Percentiles rank a stretch among this genome's conserved stretches.
These are phyloP conservation scores for Mortierella sp. DNA, from an alignment of 371 early-diverging fungal genomes.

Conservation along the genomic window DNA sequence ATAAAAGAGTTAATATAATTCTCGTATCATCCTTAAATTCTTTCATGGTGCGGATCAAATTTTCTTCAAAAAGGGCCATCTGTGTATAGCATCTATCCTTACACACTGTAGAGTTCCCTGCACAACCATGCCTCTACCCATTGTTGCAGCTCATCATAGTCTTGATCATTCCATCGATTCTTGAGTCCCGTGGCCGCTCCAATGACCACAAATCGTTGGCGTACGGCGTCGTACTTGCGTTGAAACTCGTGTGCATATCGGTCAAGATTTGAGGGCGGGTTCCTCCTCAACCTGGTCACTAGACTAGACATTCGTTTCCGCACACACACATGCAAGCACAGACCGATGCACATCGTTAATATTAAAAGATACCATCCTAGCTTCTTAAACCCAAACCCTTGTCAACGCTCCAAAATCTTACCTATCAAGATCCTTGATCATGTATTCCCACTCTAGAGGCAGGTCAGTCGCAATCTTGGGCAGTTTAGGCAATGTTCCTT, in stretches of 20 bases:
- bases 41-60: background rate
- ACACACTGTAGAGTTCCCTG: slow-evolving; percentile 26
- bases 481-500: slow-evolving; percentile 23
- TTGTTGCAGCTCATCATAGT: slow-evolving; percentile 40
- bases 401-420: too few species aligned
- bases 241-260: slow-evolving; percentile 44
- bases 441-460: slow-evolving; percentile 42
- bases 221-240: slow-evolving; percentile 43
- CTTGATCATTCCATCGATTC: slow-evolving; percentile 37
- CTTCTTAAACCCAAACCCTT: too few species aligned
- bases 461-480: slow-evolving; percentile 43
- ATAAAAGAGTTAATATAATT: background rate
- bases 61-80: too few species aligned
- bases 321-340: too few species aligned
- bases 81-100: background rate
- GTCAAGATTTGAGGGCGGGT: slow-evolving; percentile 17
- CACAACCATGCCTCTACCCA: slow-evolving; percentile 51
- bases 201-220: slow-evolving; percentile 34
- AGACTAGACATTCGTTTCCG: background rate
- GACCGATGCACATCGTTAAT: too few species aligned
- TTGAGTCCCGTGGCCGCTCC: slow-evolving; percentile 35
- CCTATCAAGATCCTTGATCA: slow-evolving; percentile 37
- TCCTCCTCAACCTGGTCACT: slow-evolving; percentile 23
- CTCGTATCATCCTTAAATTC: background rate
- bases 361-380: too few species aligned